Evolutionary conservation across 2,329 filamentous ascomycete genomes (phyloP).

Genomic region (Aspergillus pseudoterreus): DNA sequence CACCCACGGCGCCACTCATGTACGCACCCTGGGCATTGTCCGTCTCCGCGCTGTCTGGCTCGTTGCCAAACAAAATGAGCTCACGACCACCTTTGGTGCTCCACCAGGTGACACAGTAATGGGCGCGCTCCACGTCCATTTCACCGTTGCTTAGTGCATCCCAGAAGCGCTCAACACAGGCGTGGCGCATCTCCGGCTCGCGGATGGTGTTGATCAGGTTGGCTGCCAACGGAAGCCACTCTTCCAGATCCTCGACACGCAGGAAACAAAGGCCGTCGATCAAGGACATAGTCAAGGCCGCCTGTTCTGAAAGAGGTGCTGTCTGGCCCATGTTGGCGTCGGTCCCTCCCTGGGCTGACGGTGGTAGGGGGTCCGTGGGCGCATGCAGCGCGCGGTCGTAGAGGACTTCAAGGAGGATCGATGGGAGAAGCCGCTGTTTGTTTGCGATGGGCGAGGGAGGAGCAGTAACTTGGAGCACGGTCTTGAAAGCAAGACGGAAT

Average conservation of each 20-base stretch:
- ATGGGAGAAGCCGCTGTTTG: slow-evolving; percentile 71
- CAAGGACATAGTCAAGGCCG: slow-evolving; percentile 70
- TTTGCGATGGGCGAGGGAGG: slow-evolving; percentile 73
- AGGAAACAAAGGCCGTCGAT: slow-evolving; percentile 76
- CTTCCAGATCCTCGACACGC: slow-evolving; percentile 65
- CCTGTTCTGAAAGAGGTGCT: slow-evolving; percentile 63
- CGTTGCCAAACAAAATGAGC: slow-evolving; percentile 48
- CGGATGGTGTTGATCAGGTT: slow-evolving; percentile 62
- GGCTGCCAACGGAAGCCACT: slow-evolving; percentile 74
- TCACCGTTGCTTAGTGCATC: slow-evolving; percentile 75
- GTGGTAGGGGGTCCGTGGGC: slow-evolving; percentile 48
- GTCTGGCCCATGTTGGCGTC: slow-evolving; percentile 31
- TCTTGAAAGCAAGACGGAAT: slow-evolving; percentile 84
- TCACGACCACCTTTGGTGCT: slow-evolving; percentile 61
- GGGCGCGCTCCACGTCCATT: slow-evolving; percentile 81
- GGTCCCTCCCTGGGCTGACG: slow-evolving; percentile 32
- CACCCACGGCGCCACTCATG: slow-evolving; percentile 55
- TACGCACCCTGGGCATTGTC: slow-evolving; percentile 35
- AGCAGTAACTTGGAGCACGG: slow-evolving; percentile 74
- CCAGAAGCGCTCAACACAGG: slow-evolving; percentile 71
- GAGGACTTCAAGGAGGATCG: slow-evolving; percentile 75
- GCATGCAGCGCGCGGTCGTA: slow-evolving; percentile 60
- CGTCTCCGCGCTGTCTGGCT: slow-evolving; percentile 10
- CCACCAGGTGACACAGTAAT: slow-evolving; percentile 84
- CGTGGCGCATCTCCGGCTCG: slow-evolving; percentile 59